phyloP scores from a whole-genome alignment of 2,329 filamentous ascomycete species.

The Ceratocystis smalleyi region DNA sequence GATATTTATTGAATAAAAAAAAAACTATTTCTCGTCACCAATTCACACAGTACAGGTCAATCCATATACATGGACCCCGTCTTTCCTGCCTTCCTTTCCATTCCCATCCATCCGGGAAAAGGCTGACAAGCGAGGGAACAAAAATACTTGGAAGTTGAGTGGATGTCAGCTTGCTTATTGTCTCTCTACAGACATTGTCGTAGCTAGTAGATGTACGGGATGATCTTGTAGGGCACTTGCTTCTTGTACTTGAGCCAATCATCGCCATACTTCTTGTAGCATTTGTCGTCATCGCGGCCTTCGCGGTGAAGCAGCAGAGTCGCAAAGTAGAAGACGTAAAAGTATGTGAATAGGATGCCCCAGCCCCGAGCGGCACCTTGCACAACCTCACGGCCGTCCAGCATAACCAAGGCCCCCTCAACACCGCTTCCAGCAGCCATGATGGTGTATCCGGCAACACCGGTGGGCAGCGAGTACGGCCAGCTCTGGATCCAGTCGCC shows the following conservation, averaged over 20 bases:
- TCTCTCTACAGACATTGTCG: background rate
- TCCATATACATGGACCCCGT: too few species aligned
- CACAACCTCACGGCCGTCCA: slow-evolving; percentile 48
- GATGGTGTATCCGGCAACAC: slow-evolving; percentile 66
- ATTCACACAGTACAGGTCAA: background rate
- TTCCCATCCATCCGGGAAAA: background rate
- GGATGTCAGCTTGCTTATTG: background rate
- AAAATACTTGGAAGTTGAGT: background rate
- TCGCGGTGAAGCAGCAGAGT: slow-evolving; percentile 76
- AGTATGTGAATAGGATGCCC: slow-evolving; percentile 82
- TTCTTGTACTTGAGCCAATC: slow-evolving; percentile 85
- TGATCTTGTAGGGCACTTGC: slow-evolving; percentile 64
- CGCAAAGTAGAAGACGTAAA: slow-evolving; percentile 86
- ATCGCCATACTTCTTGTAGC: slow-evolving; percentile 73
- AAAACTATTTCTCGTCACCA: background rate
- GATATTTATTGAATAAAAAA: background rate
- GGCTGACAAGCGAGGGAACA: background rate
- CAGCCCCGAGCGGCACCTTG: slow-evolving; percentile 62
- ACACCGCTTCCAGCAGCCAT: slow-evolving; percentile 36
- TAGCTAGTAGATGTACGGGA: slow-evolving; percentile 65
- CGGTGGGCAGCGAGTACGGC: slow-evolving; percentile 78
- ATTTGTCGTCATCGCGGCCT: slow-evolving; percentile 79
- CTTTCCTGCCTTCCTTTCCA: background rate
- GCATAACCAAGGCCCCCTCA: slow-evolving; percentile 39
- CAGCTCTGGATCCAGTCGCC: slow-evolving; percentile 91